Evolutionary conservation across 495 filamentous ascomycete species (phyloP).

Genomic region (Penicillium fimorum): DNA sequence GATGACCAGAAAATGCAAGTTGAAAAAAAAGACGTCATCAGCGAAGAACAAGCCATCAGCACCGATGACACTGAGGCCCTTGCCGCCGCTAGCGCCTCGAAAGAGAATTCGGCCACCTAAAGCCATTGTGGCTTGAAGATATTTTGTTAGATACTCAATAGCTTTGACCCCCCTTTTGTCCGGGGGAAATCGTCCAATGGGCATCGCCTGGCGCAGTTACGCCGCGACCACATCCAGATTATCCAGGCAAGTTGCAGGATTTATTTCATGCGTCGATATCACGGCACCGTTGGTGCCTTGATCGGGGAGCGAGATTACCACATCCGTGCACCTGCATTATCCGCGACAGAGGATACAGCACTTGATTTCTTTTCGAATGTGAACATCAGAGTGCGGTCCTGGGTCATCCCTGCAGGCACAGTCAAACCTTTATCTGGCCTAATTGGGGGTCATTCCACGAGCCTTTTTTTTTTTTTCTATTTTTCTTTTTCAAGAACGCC

Average conservation of each 20-base stretch:
- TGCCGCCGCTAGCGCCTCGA: slow-evolving; percentile 19
- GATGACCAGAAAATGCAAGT: slow-evolving; percentile 13
- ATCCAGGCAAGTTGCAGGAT: slow-evolving; percentile 16
- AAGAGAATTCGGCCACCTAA: slow-evolving; percentile 22
- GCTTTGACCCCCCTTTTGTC: slow-evolving; percentile 19
- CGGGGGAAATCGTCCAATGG: slow-evolving; percentile 25
- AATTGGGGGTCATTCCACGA: slow-evolving; percentile 1
- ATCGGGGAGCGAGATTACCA: slow-evolving; percentile 4
- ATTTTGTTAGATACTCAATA: slow-evolving; percentile 13
- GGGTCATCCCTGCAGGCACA: background rate
- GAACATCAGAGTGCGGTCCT: background rate
- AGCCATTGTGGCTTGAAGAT: slow-evolving; percentile 11
- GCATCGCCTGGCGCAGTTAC: slow-evolving; percentile 12
- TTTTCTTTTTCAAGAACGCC: background rate
- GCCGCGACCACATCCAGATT: slow-evolving; percentile 14
- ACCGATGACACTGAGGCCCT: slow-evolving; percentile 9
- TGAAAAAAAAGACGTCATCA: slow-evolving; percentile 15
- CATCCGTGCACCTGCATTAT: slow-evolving; percentile 14
- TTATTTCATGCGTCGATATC: slow-evolving; percentile 23
- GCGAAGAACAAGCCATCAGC: slow-evolving; percentile 13
- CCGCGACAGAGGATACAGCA: background rate
- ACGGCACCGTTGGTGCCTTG: slow-evolving; percentile 9
- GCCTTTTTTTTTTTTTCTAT: background rate
- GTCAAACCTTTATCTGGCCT: background rate
- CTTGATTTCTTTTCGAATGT: background rate